A percentile compares a stretch with the other conserved stretches of the same genome.
These are phyloP conservation scores for Populus trichocarpa DNA, from an alignment of 441 rosid species.

Conservation along the genomic window DNA sequence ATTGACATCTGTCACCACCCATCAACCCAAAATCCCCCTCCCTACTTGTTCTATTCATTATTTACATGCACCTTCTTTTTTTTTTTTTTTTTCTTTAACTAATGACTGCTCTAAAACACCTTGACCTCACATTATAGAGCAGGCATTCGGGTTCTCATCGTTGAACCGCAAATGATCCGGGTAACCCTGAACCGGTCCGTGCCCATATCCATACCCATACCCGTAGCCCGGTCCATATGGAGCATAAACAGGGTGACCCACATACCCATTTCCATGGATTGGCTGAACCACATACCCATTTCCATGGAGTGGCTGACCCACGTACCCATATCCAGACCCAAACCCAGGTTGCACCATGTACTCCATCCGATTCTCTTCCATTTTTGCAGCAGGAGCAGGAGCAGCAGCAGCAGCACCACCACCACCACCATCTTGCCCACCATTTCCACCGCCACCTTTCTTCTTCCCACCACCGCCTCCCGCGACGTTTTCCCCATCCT, in stretches of 20 bases:
- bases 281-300: slow-evolving; percentile 12
- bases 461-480: slow-evolving; percentile 6
- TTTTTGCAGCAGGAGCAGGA: slow-evolving; percentile 7
- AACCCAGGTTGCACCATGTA: slow-evolving; percentile 31
- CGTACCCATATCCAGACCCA: slow-evolving; percentile 19
- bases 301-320: slow-evolving; percentile 19
- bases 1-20: not conserved
- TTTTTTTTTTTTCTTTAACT: too few species aligned
- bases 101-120: not conserved
- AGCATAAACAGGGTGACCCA: slow-evolving; percentile 3
- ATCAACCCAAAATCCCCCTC: not conserved
- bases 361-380: slow-evolving; percentile 50
- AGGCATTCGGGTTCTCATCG: slow-evolving; percentile 70
- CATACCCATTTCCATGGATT: not conserved
- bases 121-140: slow-evolving; percentile 33
- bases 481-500: slow-evolving; percentile 1
- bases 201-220: slow-evolving; percentile 14
- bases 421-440: not conserved
- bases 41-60: not conserved
- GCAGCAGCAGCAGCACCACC: not conserved
- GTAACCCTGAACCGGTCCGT: slow-evolving; percentile 22
- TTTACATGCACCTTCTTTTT: slow-evolving; percentile 3
- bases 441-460: slow-evolving; percentile 12
- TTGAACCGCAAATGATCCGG: slow-evolving; percentile 50
- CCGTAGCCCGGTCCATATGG: slow-evolving; percentile 16